A percentile compares a stretch with the other conserved stretches of the same genome.
Evolutionary conservation across 371 early-diverging fungal genomes (phyloP).

Genomic region (Apophysomyces elegans): DNA sequence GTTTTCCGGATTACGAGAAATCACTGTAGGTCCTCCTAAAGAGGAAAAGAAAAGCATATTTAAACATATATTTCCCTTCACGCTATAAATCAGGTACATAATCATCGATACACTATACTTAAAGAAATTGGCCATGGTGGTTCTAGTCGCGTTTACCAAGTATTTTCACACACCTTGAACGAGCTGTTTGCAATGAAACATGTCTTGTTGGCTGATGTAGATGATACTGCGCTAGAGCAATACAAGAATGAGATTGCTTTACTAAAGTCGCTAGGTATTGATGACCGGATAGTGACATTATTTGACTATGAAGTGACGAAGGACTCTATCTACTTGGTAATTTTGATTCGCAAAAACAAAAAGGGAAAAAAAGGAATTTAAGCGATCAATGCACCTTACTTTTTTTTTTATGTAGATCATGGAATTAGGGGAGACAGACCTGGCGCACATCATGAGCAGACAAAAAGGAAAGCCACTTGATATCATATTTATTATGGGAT

Average conservation of each 20-base stretch:
- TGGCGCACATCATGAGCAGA: constrained; percentile 72
- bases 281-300: constrained; percentile 76
- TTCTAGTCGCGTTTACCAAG: constrained; percentile 88
- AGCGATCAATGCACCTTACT: background rate
- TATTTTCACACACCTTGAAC: constrained; percentile 59
- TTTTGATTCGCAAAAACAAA: background rate
- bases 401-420: constrained; percentile 46
- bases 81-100: background rate
- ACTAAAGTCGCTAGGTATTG: constrained; percentile 63
- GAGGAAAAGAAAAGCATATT: background rate
- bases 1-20: background rate
- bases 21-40: background rate
- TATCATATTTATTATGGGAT: constrained; percentile 74
- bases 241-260: constrained; percentile 86
- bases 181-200: constrained; percentile 86
- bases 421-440: constrained; percentile 95
- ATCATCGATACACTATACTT: constrained; percentile 39
- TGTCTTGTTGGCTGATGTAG: constrained; percentile 75
- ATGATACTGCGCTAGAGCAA: constrained; percentile 64
- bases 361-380: background rate
- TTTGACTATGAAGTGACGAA: constrained; percentile 75
- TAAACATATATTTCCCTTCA: background rate
- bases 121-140: constrained; percentile 87
- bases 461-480: constrained; percentile 61
- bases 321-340: constrained; percentile 14